Conservation (phyloP, 2,329 filamentous ascomycete species). For the Ophiognomonia clavigignenti-juglandacearum region DNA sequence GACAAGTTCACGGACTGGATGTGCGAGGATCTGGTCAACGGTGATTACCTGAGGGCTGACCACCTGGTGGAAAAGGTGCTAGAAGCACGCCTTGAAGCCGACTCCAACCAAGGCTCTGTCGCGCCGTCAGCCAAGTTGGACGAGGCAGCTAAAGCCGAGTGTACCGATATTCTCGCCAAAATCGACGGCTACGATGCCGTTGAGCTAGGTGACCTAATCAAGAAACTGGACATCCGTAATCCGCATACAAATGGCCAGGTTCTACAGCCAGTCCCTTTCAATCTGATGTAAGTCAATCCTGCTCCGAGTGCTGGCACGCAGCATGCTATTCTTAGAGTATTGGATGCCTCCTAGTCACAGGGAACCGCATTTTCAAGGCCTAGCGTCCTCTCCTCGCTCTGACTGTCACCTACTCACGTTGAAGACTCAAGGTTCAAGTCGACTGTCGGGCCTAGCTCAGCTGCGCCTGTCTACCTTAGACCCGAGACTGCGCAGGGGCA, state of each 20-base stretch:
- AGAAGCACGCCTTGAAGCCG: conserved; percentile 55
- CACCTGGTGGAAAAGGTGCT: conserved; percentile 65
- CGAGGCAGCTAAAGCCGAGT: conserved; percentile 57
- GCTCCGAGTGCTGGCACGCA: neutral
- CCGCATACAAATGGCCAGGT: conserved; percentile 56
- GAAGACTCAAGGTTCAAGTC: conserved; percentile 47
- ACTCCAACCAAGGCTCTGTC: conserved; percentile 52
- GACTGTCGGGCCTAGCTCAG: conserved; percentile 60
- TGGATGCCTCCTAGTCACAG: too few relatives aligned
- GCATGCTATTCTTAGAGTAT: neutral
- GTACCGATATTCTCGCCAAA: conserved; percentile 57
- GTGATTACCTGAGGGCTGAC: conserved; percentile 65
- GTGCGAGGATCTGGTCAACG: conserved; percentile 66
- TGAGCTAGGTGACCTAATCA: conserved; percentile 58
- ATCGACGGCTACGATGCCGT: conserved; percentile 64
- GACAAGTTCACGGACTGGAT: conserved; percentile 71
- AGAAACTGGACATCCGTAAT: conserved; percentile 62
- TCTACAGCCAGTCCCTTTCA: conserved; percentile 60
- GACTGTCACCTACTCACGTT: neutral
- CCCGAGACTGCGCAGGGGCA: conserved; percentile 67
- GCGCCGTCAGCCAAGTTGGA: conserved; percentile 58
- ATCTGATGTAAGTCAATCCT: conserved; percentile 47
- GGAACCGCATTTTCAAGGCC: too few relatives aligned
- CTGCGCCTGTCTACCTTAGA: conserved; percentile 56
- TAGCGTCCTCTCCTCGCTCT: neutral